Base-by-base conservation (phyloP, 352 stramenopile species). In the Aphanomyces stellatus region DNA sequence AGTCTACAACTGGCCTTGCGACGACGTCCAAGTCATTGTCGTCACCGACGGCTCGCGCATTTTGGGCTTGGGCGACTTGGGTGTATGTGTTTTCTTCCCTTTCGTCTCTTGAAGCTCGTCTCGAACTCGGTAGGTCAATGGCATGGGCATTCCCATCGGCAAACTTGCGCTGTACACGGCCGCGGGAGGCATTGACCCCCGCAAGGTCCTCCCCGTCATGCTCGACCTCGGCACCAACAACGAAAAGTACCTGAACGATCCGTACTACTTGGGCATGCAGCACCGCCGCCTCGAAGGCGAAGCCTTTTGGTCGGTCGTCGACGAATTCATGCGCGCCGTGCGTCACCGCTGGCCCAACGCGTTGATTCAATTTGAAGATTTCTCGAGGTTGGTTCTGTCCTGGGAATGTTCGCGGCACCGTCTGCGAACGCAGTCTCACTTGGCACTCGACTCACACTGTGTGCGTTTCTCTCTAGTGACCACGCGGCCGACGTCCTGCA, bases 161-260 rank as follows among this genome's bases (percentile, higher is more conserved):
- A 98, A 98, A 72, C 77, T 98, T 35, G 87, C 81, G 15, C 87
- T 99, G 59, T 99, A 99, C 76, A 97, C 90, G 43, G 92, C 92
- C 0, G 96, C 90, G 19, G 96, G 91, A 24, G 96, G 96, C 62
- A 95, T 99, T 51, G 86, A 88, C 33, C 93, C 93, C 3, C 84
- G 95, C 70, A 84, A 94, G 71, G 95, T 96, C 53, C 78, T 99
- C 48, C 96, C 96, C 0, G 91, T 99, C 6, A 81, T 96, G 24
- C 71, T 99, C 11, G 96, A 99, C 77, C 93, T 95, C 60, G 96
- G 96, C 35, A 98, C 95, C 28, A 95, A 99, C 78, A 99, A 98
- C 74, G 76, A 96, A 63, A 80, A 85, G 37, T 87, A 97, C 67
- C 76, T 97, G 43, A 80, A 90, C 4, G 95, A 99, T 68, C 80